Percentiles rank a stretch among this genome's conserved stretches.
Evolutionary conservation across 208 protist species (phyloP).

Genomic region (Crithidia expoeki): DNA sequence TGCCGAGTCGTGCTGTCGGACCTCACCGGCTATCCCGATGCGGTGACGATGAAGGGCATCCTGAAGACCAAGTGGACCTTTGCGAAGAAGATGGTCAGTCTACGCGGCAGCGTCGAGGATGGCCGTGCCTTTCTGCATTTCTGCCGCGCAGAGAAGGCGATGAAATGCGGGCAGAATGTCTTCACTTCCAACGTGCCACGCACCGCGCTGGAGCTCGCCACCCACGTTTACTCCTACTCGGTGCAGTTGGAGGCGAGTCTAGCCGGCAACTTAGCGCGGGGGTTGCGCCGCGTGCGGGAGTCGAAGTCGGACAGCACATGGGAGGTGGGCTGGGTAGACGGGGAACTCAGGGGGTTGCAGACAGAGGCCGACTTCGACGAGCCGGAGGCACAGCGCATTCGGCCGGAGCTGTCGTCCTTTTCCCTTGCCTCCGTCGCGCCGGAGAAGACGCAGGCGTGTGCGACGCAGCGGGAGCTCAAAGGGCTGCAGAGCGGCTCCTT

Average conservation of each 20-base stretch:
- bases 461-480: conserved; percentile 51
- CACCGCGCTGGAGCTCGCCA: conserved; percentile 71
- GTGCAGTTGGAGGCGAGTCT: conserved; percentile 74
- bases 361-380: conserved; percentile 27
- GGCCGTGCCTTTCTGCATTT: conserved; percentile 61
- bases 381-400: conserved; percentile 34
- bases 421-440: conserved; percentile 44
- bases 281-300: conserved; percentile 64
- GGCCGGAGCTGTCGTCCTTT: conserved; percentile 40
- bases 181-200: conserved; percentile 38
- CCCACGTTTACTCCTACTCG: conserved; percentile 82
- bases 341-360: conserved; percentile 44
- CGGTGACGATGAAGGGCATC: conserved; percentile 56
- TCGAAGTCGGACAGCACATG: conserved; percentile 68
- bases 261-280: conserved; percentile 47
- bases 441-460: conserved; percentile 63
- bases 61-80: conserved; percentile 70
- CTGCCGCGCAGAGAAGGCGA: conserved; percentile 72
- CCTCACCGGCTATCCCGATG: conserved; percentile 77
- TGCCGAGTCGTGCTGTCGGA: conserved; percentile 75
- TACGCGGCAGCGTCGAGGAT: conserved; percentile 67
- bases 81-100: conserved; percentile 79
- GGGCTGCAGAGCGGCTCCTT: conserved; percentile 79
- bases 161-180: conserved; percentile 82
- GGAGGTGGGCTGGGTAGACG: conserved; percentile 90